Conservation (phyloP, 306 rosid genomes). For the Malus sieversii region DNA sequence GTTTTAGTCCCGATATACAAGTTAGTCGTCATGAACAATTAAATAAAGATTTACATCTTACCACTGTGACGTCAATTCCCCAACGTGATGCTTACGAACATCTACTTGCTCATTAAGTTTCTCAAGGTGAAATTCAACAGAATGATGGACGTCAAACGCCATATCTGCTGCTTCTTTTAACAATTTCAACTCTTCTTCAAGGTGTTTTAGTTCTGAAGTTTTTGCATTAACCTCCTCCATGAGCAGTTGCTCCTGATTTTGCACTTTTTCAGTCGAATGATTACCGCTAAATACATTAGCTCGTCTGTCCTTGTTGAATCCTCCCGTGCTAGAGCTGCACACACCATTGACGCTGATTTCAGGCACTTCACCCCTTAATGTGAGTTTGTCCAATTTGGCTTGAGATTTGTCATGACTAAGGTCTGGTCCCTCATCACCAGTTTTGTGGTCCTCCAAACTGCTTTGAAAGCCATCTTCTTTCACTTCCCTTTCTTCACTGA, state of each 20-base stretch:
- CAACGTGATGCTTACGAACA: conserved; percentile 35
- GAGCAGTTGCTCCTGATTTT: conserved; percentile 37
- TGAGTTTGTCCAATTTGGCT: conserved; percentile 29
- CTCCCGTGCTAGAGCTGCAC: conserved; percentile 25
- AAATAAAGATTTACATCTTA: conserved; percentile 18
- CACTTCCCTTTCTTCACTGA: conserved; percentile 11
- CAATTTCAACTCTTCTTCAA: conserved; percentile 53
- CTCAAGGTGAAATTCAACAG: conserved; percentile 51
- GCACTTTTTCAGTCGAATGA: conserved; percentile 18
- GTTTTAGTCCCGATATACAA: neutral
- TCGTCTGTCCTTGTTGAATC: conserved; percentile 15
- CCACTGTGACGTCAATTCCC: conserved; percentile 52
- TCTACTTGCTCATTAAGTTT: conserved; percentile 48
- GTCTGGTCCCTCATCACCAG: conserved; percentile 15
- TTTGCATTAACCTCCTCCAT: conserved; percentile 26
- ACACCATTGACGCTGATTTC: conserved; percentile 10
- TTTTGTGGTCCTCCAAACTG: conserved; percentile 18
- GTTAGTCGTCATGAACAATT: neutral
- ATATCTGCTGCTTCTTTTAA: conserved; percentile 45
- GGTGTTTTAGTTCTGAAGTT: conserved; percentile 46
- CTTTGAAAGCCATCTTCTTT: conserved; percentile 15
- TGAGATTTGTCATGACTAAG: conserved; percentile 13
- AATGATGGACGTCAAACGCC: conserved; percentile 40
- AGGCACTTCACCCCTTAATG: conserved; percentile 26
- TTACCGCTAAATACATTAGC: neutral